Evolutionary conservation across 257 asterid genomes (phyloP).

Genomic region (Plantago major): DNA sequence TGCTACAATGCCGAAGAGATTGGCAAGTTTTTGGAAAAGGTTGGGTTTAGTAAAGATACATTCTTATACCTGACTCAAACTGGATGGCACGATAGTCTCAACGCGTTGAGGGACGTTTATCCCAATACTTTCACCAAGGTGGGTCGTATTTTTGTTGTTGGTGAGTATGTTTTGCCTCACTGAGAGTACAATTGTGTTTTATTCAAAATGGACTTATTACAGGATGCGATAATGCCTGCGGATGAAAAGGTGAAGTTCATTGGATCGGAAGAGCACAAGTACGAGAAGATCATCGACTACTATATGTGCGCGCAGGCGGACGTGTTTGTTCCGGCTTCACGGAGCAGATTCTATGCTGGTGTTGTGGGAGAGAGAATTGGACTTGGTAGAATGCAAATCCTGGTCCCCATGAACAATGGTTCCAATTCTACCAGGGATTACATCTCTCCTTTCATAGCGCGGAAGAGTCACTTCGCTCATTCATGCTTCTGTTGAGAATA

Average conservation of each 20-base stretch:
- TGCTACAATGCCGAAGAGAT: constrained; percentile 37
- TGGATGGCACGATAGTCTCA: constrained; percentile 42
- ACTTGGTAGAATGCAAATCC: constrained; percentile 41
- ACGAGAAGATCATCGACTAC: constrained; percentile 44
- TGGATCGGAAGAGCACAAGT: constrained; percentile 20
- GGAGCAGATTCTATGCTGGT: constrained; percentile 36
- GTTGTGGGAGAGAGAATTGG: constrained; percentile 55
- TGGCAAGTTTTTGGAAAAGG: constrained; percentile 32
- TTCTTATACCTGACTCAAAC: constrained; percentile 52
- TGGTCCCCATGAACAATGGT: constrained; percentile 31
- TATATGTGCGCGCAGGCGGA: constrained; percentile 39
- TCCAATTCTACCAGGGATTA: constrained; percentile 20
- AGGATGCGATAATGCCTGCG: constrained; percentile 54
- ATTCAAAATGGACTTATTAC: neutral
- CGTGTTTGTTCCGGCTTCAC: constrained; percentile 34
- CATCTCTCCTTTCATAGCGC: constrained; percentile 33
- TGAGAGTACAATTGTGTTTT: neutral
- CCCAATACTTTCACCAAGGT: constrained; percentile 71
- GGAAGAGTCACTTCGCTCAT: constrained; percentile 43
- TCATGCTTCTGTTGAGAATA: constrained; percentile 45
- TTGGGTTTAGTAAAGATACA: constrained; percentile 41
- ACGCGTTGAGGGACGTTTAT: constrained; percentile 40
- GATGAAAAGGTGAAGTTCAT: constrained; percentile 34
- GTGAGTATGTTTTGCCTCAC: too few relatives aligned
- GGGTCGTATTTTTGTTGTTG: neutral